Percentiles rank a stretch among this genome's conserved stretches.
Conservation (phyloP, 2,329 filamentous ascomycete species). For the Thermothelomyces thermophilus region DNA sequence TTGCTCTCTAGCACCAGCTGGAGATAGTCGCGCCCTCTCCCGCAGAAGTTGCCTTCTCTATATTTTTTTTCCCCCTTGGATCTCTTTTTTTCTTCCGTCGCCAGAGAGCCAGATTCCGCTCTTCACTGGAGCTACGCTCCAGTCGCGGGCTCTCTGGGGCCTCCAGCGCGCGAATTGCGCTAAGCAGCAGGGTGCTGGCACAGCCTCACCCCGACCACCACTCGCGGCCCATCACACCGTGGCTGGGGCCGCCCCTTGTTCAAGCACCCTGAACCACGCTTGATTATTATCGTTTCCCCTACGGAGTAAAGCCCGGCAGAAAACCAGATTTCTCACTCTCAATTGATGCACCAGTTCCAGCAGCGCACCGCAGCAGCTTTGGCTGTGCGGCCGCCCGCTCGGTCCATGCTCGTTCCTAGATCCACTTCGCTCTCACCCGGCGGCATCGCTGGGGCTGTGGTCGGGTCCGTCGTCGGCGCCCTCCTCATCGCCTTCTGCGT, state of each 20-base stretch:
- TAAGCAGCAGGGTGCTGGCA: constrained; percentile 6
- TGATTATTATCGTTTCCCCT: constrained; percentile 4
- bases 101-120: background rate
- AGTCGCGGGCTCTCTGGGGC: background rate
- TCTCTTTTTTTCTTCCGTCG: no score
- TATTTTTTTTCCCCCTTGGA: background rate
- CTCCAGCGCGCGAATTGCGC: constrained; percentile 8
- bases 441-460: constrained; percentile 31
- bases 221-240: constrained; percentile 3
- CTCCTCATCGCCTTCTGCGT: constrained; percentile 29
- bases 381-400: constrained; percentile 16
- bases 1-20: constrained; percentile 2
- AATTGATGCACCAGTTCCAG: constrained; percentile 11
- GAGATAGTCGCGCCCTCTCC: constrained; percentile 7
- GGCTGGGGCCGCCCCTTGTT: constrained; percentile 12
- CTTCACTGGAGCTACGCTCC: no score
- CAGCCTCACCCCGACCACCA: constrained; percentile 9
- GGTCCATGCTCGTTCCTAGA: constrained; percentile 23
- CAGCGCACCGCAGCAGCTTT: constrained; percentile 10
- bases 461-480: constrained; percentile 29
- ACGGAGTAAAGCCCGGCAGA: background rate
- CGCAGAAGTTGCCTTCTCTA: background rate
- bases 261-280: background rate
- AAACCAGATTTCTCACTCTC: background rate
- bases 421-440: constrained; percentile 26